These are phyloP conservation scores for Trichopus zeylanicus DNA, from an alignment of 116 monocot genomes.

Conservation along the genomic window DNA sequence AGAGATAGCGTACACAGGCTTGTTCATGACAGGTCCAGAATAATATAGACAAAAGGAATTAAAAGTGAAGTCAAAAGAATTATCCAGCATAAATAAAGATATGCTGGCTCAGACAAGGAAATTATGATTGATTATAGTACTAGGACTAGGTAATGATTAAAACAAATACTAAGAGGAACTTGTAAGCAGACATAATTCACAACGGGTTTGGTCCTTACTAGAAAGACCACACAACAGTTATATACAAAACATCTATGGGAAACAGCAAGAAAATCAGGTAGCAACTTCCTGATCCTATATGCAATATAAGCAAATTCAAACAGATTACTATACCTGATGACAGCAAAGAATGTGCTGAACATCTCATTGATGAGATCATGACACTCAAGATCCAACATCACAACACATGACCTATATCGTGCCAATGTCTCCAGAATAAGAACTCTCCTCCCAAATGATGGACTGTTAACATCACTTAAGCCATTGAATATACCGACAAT, in stretches of 20 bases:
- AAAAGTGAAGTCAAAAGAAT: too few relatives aligned
- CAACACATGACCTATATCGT: constrained; percentile 87
- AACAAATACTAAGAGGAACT: too few relatives aligned
- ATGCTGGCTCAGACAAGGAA: too few relatives aligned
- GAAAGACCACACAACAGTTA: too few relatives aligned
- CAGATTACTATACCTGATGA: constrained; percentile 50
- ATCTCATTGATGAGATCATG: constrained; percentile 88
- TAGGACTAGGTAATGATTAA: too few relatives aligned
- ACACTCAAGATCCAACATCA: constrained; percentile 99
- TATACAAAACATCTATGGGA: not conserved
- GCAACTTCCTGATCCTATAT: not conserved
- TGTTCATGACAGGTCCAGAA: too few relatives aligned
- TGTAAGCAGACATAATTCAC: too few relatives aligned
- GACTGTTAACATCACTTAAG: constrained; percentile 57
- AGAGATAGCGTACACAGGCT: too few relatives aligned
- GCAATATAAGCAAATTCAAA: not conserved
- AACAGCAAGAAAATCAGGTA: not conserved
- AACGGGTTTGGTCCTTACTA: too few relatives aligned
- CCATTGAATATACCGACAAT: constrained; percentile 85
- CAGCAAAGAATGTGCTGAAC: constrained; percentile 71
- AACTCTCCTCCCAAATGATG: constrained; percentile 87
- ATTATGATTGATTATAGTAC: too few relatives aligned
- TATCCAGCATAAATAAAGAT: too few relatives aligned
- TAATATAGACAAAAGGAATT: too few relatives aligned
- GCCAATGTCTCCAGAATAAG: constrained; percentile 87